Percentiles rank a stretch among this genome's conserved stretches.
These are phyloP conservation scores for Vitis hybrid DNA, from an alignment of 177 flowering plant species.

Conservation along the genomic window DNA sequence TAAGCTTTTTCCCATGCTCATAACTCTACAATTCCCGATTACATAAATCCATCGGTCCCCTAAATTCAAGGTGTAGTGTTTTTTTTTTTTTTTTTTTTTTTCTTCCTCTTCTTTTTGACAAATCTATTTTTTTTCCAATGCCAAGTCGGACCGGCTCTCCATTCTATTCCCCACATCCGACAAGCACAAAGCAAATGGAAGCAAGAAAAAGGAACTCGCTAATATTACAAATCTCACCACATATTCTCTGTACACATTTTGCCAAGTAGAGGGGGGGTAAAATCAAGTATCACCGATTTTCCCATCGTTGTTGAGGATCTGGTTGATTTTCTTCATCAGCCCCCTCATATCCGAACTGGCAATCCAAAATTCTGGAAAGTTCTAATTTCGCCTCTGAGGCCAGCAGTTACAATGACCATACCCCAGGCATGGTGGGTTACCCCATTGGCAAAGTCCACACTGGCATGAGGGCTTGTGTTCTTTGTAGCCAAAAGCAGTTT, in stretches of 20 bases:
- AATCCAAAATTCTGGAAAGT: slow-evolving; percentile 93
- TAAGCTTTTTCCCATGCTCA: slow-evolving; percentile 32
- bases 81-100: slow-evolving; percentile 4
- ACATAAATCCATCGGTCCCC: slow-evolving; percentile 26
- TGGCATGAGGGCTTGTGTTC: slow-evolving; percentile 48
- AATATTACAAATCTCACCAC: slow-evolving; percentile 51
- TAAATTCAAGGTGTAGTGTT: slow-evolving; percentile 29
- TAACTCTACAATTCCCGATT: slow-evolving; percentile 41
- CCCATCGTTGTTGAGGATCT: not conserved
- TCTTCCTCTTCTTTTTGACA: slow-evolving; percentile 10
- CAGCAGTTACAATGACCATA: slow-evolving; percentile 92
- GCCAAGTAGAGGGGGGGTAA: slow-evolving; percentile 1
- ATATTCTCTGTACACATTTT: slow-evolving; percentile 40
- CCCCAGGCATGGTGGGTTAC: too few species aligned
- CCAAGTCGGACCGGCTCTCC: slow-evolving; percentile 17
- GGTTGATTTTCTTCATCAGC: not conserved
- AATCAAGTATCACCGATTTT: not conserved
- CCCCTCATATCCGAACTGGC: slow-evolving; percentile 62
- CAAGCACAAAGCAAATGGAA: slow-evolving; percentile 22
- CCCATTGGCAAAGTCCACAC: slow-evolving; percentile 49
- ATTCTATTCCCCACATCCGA: slow-evolving; percentile 16
- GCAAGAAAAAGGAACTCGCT: slow-evolving; percentile 27
- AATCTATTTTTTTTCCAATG: slow-evolving; percentile 23
- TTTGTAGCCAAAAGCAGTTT: slow-evolving; percentile 49
- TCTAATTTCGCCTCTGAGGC: slow-evolving; percentile 81